Conservation (phyloP, 257 asterid species). For the Ilex aquifolium region DNA sequence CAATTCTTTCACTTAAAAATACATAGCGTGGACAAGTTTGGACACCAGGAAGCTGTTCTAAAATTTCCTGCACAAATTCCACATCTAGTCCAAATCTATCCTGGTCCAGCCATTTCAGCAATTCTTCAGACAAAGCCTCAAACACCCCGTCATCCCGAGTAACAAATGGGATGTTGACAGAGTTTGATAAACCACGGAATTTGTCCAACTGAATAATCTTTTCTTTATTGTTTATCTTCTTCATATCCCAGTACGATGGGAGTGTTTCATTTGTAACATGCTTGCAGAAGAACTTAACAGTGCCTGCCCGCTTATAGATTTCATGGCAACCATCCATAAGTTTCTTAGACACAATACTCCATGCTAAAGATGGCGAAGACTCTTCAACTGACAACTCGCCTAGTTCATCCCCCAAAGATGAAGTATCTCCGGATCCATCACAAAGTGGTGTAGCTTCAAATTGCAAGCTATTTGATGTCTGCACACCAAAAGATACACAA, state of each 20-base stretch:
- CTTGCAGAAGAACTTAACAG: neutral
- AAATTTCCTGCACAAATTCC: slow-evolving; percentile 2
- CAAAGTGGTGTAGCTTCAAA: neutral
- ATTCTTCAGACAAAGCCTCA: neutral
- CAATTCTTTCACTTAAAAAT: neutral
- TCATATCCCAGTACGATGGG: neutral
- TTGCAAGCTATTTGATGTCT: neutral
- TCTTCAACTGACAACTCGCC: slow-evolving; percentile 2
- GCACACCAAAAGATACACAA: neutral
- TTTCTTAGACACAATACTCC: neutral
- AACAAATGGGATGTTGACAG: neutral
- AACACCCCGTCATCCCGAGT: neutral
- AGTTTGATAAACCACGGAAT: neutral
- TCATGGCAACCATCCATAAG: neutral
- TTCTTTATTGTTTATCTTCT: neutral
- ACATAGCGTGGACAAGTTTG: neutral
- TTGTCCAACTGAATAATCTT: neutral
- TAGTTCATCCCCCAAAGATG: neutral
- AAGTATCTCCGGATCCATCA: neutral
- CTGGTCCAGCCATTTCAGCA: neutral
- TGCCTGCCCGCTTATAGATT: neutral
- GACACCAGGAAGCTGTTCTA: slow-evolving; percentile 6
- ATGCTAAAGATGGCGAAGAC: neutral
- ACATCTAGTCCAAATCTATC: slow-evolving; percentile 3
- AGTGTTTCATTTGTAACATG: neutral